Base-by-base conservation (phyloP, 768 basidiomycete species). In the Boletus barrowsii region DNA sequence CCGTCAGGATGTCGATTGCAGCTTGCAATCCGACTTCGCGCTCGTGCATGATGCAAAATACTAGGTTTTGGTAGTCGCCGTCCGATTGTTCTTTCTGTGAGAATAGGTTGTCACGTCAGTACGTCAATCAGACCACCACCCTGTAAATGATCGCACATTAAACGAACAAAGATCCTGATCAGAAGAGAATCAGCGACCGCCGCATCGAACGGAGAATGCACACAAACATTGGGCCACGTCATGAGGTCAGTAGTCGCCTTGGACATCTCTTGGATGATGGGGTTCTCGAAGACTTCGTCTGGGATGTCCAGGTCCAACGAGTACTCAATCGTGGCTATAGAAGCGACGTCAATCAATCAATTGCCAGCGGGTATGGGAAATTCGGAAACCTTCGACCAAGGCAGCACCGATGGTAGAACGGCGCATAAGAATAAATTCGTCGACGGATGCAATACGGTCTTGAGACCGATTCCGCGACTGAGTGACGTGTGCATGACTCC, bases 211-310 rank as follows among this genome's bases (percentile, higher is more conserved):
- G 40, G 53, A 55, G 37, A 46, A 20, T 10, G 45, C 9, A 14
- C 6, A 72, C 72, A 8, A 22, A 73, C 72, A 40, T 74, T 74
- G n/a, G 73, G 73, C 73, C 73, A 74, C 2, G 73, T 75, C 73
- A 74, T 75, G 17, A 74, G 68, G 50, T 74, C 73, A 15, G 56
- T 73, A 0, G 70, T 73, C n/a, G 72, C 73, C n/a, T 73, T 67
- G 37, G 73, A 74, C 72, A 74, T 72, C 18, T 62, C 70, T 53
- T 59, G 57, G 7, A 74, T 63, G 18, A 72, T 63, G 3, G 73
- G 68, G 45, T 59, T 64, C 35, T 70, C 66, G 53, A 74, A 74
- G 5, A 74, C 71, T 24, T 67, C 57, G 24, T 73, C 70, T 14
- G 73, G 73, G 36, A 75, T 64, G 45, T 74, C 64, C 42, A 74